A percentile compares a stretch with the other conserved stretches of the same genome.
phyloP scores from a whole-genome alignment of 345 rosid genomes.

The Rhodamnia argentea region DNA sequence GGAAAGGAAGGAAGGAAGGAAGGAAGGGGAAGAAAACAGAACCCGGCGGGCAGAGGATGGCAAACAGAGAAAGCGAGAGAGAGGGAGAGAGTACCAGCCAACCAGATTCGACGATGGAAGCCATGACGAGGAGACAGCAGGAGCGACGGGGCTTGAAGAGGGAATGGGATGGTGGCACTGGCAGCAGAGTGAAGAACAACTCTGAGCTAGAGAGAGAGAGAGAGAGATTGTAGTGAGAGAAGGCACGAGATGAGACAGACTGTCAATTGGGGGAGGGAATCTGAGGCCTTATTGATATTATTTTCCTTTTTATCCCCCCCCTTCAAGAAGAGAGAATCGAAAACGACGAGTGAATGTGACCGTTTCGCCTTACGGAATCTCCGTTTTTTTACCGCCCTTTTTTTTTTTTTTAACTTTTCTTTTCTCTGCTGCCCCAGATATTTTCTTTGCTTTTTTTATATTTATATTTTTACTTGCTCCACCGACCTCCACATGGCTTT shows the following conservation, averaged over 20 bases:
- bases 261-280: too few species aligned
- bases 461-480: too few species aligned
- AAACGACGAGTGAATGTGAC: not conserved
- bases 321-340: not conserved
- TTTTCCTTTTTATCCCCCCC: too few species aligned
- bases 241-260: too few species aligned
- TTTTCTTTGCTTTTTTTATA: too few species aligned
- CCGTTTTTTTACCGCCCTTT: too few species aligned
- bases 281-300: too few species aligned
- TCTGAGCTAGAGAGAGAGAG: too few species aligned
- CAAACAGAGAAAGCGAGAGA: not conserved
- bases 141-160: not conserved
- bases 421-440: too few species aligned
- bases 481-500: too few species aligned
- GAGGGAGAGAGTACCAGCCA: not conserved
- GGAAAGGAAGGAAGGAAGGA: not conserved
- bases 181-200: not conserved
- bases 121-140: not conserved
- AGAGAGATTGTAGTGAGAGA: too few species aligned
- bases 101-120: not conserved
- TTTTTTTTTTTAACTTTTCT: too few species aligned
- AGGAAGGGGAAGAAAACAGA: not conserved
- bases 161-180: not conserved
- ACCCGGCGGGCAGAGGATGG: not conserved
- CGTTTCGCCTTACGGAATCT: not conserved